phyloP scores from a whole-genome alignment of 768 basidiomycete genomes.

The Termitomyces eurrhizus region DNA sequence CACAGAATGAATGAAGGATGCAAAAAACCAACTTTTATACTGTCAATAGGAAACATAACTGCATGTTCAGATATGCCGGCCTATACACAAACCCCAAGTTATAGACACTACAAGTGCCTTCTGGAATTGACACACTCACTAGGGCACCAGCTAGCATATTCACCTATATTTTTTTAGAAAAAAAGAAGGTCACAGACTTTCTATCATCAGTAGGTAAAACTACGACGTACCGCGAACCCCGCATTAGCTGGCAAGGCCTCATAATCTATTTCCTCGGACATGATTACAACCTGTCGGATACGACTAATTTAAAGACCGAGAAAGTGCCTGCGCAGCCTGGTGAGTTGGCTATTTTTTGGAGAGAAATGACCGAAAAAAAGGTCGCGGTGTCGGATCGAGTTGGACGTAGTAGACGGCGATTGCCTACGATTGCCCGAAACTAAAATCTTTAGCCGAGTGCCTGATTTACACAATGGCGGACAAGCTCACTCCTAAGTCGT shows the following conservation, averaged over 20 bases:
- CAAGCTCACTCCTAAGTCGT: not conserved
- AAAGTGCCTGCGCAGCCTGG: slow-evolving; percentile 3
- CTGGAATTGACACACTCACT: slow-evolving; percentile 45
- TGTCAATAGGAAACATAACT: slow-evolving; percentile 98
- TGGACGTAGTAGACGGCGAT: slow-evolving; percentile 1
- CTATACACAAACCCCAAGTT: slow-evolving; percentile 34
- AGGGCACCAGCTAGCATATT: slow-evolving; percentile 97
- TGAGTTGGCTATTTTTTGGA: slow-evolving; percentile 3
- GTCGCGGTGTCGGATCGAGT: not conserved
- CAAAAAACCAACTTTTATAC: slow-evolving; percentile 77
- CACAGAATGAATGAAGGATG: not conserved
- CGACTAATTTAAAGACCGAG: not conserved
- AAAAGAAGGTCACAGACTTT: slow-evolving; percentile 1
- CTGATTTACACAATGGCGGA: not conserved
- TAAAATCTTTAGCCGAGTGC: slow-evolving; percentile 2
- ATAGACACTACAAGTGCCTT: not conserved
- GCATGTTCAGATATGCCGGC: slow-evolving; percentile 99
- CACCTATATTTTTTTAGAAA: slow-evolving; percentile 43
- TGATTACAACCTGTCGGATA: slow-evolving; percentile 11
- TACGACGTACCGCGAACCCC: slow-evolving; percentile 62
- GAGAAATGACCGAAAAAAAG: not conserved
- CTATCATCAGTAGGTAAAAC: slow-evolving; percentile 11
- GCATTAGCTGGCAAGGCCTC: slow-evolving; percentile 65
- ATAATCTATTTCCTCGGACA: slow-evolving; percentile 46
- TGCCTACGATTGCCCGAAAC: not conserved